Conservation (phyloP, 805 yeast genomes). For the Suhomyces pyralidae region DNA sequence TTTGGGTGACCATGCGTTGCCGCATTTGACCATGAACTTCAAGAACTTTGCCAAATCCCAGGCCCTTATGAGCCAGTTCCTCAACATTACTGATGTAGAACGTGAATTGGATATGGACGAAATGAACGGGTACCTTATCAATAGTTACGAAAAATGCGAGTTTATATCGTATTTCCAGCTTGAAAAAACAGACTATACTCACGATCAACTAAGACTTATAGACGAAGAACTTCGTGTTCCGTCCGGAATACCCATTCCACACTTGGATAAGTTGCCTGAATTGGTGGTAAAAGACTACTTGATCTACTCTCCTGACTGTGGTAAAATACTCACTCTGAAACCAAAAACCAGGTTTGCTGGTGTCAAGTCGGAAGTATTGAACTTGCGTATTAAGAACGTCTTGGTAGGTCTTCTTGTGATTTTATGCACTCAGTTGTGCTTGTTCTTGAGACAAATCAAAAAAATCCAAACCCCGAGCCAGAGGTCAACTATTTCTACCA, state of each 20-base stretch:
- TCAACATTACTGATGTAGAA: constrained; percentile 42
- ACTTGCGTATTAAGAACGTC: constrained; percentile 33
- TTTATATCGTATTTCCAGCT: constrained; percentile 65
- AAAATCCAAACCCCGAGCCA: constrained; percentile 75
- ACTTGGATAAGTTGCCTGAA: constrained; percentile 43
- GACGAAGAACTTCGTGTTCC: constrained; percentile 75
- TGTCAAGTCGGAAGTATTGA: constrained; percentile 50
- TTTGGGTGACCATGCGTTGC: constrained; percentile 57
- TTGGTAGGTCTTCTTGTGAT: constrained; percentile 48
- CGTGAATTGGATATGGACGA: constrained; percentile 37
- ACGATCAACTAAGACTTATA: constrained; percentile 53
- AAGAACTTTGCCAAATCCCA: constrained; percentile 45
- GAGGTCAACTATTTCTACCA: constrained; percentile 60
- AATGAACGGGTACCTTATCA: constrained; percentile 33
- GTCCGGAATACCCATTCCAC: constrained; percentile 69
- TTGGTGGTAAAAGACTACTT: constrained; percentile 55
- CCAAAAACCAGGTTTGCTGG: constrained; percentile 42
- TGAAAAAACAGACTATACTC: constrained; percentile 53
- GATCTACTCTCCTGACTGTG: constrained; percentile 89
- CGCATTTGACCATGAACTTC: constrained; percentile 47
- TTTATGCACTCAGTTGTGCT: constrained; percentile 47
- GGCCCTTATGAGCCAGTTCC: constrained; percentile 40
- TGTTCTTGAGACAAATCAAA: constrained; percentile 68
- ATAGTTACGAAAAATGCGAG: constrained; percentile 57
- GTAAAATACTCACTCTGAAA: constrained; percentile 42